These are phyloP conservation scores for Fonsecaea pugnacius DNA, from an alignment of 2,329 filamentous ascomycete species.

Conservation along the genomic window DNA sequence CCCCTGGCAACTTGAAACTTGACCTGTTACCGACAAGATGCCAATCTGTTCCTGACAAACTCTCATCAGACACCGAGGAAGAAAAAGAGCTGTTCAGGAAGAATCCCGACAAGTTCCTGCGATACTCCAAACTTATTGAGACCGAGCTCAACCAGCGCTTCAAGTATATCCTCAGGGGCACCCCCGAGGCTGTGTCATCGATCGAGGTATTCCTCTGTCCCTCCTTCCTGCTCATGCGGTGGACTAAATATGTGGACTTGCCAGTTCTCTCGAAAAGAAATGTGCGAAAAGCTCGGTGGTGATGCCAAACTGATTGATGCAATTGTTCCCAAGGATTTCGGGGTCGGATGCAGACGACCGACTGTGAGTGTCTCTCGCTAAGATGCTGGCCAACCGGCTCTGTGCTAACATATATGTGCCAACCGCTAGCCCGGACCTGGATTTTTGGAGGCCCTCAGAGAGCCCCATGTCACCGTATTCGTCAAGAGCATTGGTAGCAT, in stretches of 20 bases:
- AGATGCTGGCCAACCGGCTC: background rate
- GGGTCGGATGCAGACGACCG: constrained; percentile 51
- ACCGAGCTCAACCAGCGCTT: constrained; percentile 16
- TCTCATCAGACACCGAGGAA: constrained; percentile 34
- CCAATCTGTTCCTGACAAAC: background rate
- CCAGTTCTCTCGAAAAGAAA: constrained; percentile 9
- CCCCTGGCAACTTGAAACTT: background rate
- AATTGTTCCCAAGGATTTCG: constrained; percentile 33
- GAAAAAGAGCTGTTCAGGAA: constrained; percentile 38
- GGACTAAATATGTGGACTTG: background rate
- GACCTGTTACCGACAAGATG: no score
- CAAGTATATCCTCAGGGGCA: constrained; percentile 6
- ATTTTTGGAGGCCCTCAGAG: constrained; percentile 39
- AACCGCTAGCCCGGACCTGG: constrained; percentile 31
- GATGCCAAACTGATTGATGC: background rate
- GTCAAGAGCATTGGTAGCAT: constrained; percentile 43
- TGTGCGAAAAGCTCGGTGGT: constrained; percentile 23
- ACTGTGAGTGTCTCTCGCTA: constrained; percentile 41
- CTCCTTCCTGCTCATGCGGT: background rate
- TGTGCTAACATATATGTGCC: background rate
- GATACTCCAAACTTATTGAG: constrained; percentile 43
- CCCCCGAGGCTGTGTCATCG: background rate
- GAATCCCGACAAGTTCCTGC: constrained; percentile 40
- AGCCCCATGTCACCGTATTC: constrained; percentile 52
- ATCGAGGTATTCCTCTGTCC: constrained; percentile 2